phyloP scores from a whole-genome alignment of 345 rosid species.

The Moricandia moricandioides region DNA sequence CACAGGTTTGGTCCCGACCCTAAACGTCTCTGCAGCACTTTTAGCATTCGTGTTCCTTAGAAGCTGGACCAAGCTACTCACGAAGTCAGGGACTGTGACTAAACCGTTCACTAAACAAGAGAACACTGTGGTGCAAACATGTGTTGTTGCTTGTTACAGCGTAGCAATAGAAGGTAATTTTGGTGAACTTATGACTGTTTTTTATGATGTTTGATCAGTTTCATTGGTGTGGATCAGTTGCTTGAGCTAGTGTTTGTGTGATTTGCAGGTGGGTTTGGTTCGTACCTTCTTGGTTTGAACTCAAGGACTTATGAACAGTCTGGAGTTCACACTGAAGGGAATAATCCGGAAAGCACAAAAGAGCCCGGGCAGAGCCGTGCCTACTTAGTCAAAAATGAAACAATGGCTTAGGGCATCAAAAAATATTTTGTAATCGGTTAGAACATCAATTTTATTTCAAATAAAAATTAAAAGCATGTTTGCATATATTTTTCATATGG shows the following conservation, averaged over 20 bases:
- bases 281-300: constrained; percentile 78
- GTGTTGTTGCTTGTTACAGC: constrained; percentile 92
- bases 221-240: background rate
- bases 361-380: constrained; percentile 50
- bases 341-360: constrained; percentile 58
- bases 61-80: constrained; percentile 77
- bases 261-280: constrained; percentile 87
- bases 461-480: too few relatives aligned
- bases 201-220: background rate
- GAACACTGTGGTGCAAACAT: constrained; percentile 87
- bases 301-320: constrained; percentile 62
- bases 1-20: constrained; percentile 89
- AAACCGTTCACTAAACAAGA: constrained; percentile 85
- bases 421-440: too few relatives aligned
- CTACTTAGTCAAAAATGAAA: too few relatives aligned
- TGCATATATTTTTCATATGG: too few relatives aligned
- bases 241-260: background rate
- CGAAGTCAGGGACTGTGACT: constrained; percentile 59
- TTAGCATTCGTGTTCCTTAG: constrained; percentile 65
- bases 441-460: too few relatives aligned
- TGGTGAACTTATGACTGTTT: background rate
- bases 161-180: constrained; percentile 77
- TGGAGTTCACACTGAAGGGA: constrained; percentile 66
- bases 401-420: too few relatives aligned
- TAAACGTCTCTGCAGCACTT: constrained; percentile 94